phyloP scores from a whole-genome alignment of 805 yeast species.

The Myxozyma melibiosi region DNA sequence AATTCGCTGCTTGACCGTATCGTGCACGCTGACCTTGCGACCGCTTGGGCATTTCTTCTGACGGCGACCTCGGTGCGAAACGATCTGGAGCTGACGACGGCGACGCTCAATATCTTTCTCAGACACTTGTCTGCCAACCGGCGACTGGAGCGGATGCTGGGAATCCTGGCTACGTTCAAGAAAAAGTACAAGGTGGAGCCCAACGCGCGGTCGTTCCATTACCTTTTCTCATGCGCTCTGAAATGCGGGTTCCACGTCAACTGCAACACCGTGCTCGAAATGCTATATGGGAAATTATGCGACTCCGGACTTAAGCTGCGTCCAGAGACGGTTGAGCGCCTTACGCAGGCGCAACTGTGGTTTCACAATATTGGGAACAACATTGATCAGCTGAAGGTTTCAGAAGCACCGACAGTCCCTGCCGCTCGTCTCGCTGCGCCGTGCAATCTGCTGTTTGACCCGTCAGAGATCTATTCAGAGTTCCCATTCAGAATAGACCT shows the following conservation, averaged over 20 bases:
- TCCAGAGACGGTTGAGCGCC: background rate
- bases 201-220: slow-evolving; percentile 14
- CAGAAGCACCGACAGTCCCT: background rate
- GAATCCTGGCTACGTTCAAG: slow-evolving; percentile 3
- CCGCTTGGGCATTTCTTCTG: slow-evolving; percentile 21
- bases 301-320: slow-evolving; percentile 1
- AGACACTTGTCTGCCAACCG: background rate
- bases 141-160: slow-evolving; percentile 24
- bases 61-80: too few species aligned
- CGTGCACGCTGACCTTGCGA: background rate
- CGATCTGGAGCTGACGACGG: slow-evolving; percentile 1
- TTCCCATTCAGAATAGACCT: slow-evolving; percentile 7
- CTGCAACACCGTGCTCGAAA: slow-evolving; percentile 20
- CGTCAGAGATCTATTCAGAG: slow-evolving; percentile 1
- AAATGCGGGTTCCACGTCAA: slow-evolving; percentile 11
- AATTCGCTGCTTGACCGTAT: slow-evolving; percentile 8
- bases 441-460: background rate
- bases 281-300: slow-evolving; percentile 8
- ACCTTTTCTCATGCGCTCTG: slow-evolving; percentile 11
- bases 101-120: slow-evolving; percentile 20
- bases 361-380: slow-evolving; percentile 2
- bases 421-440: background rate
- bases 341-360: slow-evolving; percentile 11
- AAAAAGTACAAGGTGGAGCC: slow-evolving; percentile 3
- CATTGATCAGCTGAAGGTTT: background rate